Base-by-base conservation (phyloP, 768 basidiomycete genomes). In the Hygrophoropsis aurantiaca region DNA sequence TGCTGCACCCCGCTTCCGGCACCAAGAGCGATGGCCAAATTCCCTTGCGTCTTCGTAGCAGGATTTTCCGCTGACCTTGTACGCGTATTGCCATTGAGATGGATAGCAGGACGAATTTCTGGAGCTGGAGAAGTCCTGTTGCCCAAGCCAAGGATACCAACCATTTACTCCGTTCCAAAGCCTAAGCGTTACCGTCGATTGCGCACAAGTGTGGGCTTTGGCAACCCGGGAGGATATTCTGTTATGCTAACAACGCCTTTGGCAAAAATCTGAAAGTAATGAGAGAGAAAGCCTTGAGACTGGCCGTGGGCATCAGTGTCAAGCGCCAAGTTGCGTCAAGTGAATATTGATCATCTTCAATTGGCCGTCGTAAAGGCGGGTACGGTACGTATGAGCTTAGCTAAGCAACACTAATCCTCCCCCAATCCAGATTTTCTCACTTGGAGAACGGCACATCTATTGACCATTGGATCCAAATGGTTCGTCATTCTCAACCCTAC, bases 1-100 rank as follows among this genome's bases (percentile, higher is more conserved):
- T 81, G 81, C 27, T 51, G 36, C 6, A 40, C 47, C 13, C 40
- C 44, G 39, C 53, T 44, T 9, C 49, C 75, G 11, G 78, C 69
- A 11, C 30, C 32, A 35, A n/a, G 25, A 19, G 19, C 74, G 19
- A 72, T 70, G 23, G 78, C 75, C 7, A 73, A 72, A 8, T 74
- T 71, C n/a, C 73, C 67, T 32, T 67, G 63, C 52, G 71, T 69
- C 18, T 70, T 74, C 21, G 75, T 78, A 41, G 75, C 76, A 21
- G 75, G 75, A 30, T 69, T 75, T 58, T 74, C 74, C 39, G 75
- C 58, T 26, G 77, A 57, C 20, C 75, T 47, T 40, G 71, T 59
- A 25, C 72, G 65, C 27, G 69, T 49, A 50, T 42, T 47, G 24
- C 54, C 39, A 63, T 70, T 69, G 6, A 69, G 64, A 45, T 74